Percentiles rank a stretch among this genome's conserved stretches.
Conservation (phyloP, 2,329 filamentous ascomycete species). For the Calonectria pteridis region DNA sequence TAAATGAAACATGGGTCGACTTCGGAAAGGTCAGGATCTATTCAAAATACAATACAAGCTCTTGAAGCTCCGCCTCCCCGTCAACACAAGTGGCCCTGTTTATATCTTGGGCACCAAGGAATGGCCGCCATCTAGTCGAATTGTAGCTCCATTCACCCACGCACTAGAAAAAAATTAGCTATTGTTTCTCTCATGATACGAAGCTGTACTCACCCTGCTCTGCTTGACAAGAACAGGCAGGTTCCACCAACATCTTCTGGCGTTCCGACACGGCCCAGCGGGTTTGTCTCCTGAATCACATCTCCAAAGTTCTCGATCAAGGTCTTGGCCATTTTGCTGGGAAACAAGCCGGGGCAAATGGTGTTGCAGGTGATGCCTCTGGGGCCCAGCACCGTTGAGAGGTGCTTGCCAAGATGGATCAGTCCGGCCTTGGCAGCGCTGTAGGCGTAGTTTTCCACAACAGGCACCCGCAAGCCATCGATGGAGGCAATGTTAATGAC, state of each 20-base stretch:
- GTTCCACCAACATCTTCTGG: slow-evolving; percentile 78
- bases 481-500: slow-evolving; percentile 76
- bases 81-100: not conserved
- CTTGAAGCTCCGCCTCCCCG: not conserved
- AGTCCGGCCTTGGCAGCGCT: slow-evolving; percentile 72
- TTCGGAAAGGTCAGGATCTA: not conserved
- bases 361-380: slow-evolving; percentile 74
- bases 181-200: not conserved
- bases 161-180: not conserved
- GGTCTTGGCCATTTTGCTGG: slow-evolving; percentile 76
- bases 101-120: not conserved
- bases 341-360: slow-evolving; percentile 78
- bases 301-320: slow-evolving; percentile 68
- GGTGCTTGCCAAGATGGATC: slow-evolving; percentile 71
- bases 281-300: slow-evolving; percentile 68
- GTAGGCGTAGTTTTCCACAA: slow-evolving; percentile 71
- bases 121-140: not conserved
- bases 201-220: slow-evolving; percentile 65
- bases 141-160: not conserved
- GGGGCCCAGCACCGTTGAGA: slow-evolving; percentile 71
- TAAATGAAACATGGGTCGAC: not conserved
- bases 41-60: not conserved
- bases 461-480: slow-evolving; percentile 71
- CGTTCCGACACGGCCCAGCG: slow-evolving; percentile 75
- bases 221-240: slow-evolving; percentile 76